These are phyloP conservation scores for Sporothrix brasiliensis DNA, from an alignment of 2,329 filamentous ascomycete species.

Conservation along the genomic window DNA sequence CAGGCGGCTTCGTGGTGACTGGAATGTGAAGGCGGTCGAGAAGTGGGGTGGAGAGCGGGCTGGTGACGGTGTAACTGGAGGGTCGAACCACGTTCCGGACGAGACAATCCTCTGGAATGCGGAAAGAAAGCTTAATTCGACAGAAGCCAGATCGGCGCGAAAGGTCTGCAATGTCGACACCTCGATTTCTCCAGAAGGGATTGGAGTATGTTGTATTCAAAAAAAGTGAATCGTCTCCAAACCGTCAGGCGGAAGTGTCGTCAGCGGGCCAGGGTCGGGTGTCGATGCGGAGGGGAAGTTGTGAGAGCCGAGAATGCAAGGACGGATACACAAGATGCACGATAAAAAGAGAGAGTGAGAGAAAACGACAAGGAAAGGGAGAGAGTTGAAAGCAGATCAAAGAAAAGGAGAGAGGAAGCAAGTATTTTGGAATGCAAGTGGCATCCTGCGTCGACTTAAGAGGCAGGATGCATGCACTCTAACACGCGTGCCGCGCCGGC, in stretches of 20 bases:
- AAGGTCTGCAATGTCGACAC: neutral
- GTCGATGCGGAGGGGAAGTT: neutral
- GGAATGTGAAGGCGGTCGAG: constrained; percentile 27
- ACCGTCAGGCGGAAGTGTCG: constrained; percentile 28
- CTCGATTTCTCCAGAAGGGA: neutral
- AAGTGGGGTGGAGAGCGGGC: constrained; percentile 28
- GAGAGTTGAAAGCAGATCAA: constrained; percentile 12
- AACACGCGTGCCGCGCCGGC: constrained; percentile 20
- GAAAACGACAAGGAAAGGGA: constrained; percentile 1
- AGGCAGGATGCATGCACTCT: constrained; percentile 28
- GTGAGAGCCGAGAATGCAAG: constrained; percentile 3
- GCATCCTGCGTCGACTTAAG: constrained; percentile 27
- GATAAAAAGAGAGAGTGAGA: neutral
- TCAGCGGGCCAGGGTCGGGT: constrained; percentile 10
- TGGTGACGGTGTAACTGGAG: constrained; percentile 11
- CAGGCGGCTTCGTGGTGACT: constrained; percentile 9
- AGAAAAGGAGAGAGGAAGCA: constrained; percentile 16
- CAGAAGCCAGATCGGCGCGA: neutral
- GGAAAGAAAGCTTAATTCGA: constrained; percentile 27
- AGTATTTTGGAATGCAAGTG: constrained; percentile 21
- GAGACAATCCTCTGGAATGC: constrained; percentile 29
- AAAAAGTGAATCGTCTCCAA: neutral
- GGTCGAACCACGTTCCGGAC: constrained; percentile 6
- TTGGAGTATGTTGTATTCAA: constrained; percentile 15
- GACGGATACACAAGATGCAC: constrained; percentile 18